phyloP scores from a whole-genome alignment of 2,329 filamentous ascomycete genomes.

The Scopulariopsis brevicaulis region DNA sequence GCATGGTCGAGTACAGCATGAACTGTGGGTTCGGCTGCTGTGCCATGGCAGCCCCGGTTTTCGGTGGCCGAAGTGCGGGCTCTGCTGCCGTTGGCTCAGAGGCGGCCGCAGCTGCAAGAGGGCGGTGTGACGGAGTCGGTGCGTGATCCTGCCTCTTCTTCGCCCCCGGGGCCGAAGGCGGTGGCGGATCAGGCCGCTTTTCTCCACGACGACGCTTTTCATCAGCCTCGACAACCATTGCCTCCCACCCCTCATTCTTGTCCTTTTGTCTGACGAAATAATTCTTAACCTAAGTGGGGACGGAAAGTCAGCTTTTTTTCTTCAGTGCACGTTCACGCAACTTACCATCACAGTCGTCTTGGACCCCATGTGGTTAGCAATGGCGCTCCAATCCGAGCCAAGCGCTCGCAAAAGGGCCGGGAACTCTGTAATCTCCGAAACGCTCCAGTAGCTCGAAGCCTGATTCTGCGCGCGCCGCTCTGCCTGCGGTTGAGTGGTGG shows the following conservation, averaged over 20 bases:
- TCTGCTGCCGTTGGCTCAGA: constrained; percentile 4
- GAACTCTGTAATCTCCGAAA: constrained; percentile 70
- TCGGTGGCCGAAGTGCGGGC: not conserved
- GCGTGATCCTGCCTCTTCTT: constrained; percentile 35
- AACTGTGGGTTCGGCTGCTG: constrained; percentile 3
- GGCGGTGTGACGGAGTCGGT: constrained; percentile 23
- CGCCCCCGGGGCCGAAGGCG: constrained; percentile 39
- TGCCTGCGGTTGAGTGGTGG: constrained; percentile 21
- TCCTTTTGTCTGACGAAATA: constrained; percentile 55
- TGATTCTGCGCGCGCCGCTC: constrained; percentile 44
- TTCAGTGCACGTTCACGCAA: not conserved
- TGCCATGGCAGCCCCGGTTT: not conserved
- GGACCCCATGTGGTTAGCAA: constrained; percentile 69
- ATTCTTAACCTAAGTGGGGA: constrained; percentile 47
- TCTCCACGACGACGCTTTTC: constrained; percentile 42
- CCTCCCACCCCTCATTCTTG: constrained; percentile 43
- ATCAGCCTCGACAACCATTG: constrained; percentile 49
- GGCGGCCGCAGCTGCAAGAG: constrained; percentile 13
- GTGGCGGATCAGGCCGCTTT: constrained; percentile 46
- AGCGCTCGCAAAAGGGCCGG: constrained; percentile 60
- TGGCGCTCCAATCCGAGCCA: constrained; percentile 67
- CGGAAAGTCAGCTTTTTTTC: constrained; percentile 7
- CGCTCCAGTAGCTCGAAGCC: constrained; percentile 79
- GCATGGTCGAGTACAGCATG: not conserved
- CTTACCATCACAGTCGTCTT: constrained; percentile 80